Conservation (phyloP, 2,329 filamentous ascomycete species). For the Penicillium rolfsii region DNA sequence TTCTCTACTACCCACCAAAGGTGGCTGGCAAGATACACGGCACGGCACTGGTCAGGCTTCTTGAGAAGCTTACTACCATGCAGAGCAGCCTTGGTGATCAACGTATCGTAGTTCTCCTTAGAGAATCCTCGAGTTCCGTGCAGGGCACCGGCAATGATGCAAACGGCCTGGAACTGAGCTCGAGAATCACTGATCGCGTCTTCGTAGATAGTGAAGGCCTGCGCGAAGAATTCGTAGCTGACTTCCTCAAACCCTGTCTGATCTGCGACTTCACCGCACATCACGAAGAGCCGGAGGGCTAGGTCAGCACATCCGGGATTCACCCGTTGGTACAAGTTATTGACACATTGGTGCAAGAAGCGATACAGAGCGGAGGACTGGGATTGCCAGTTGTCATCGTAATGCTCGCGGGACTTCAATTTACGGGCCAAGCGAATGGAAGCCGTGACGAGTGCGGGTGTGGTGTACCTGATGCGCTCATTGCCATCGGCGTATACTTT, state of each 20-base stretch:
- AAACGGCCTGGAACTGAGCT: slow-evolving; percentile 97
- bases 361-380: slow-evolving; percentile 86
- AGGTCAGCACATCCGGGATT: slow-evolving; percentile 82
- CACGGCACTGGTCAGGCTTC: slow-evolving; percentile 96
- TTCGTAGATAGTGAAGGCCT: slow-evolving; percentile 97
- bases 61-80: slow-evolving; percentile 96
- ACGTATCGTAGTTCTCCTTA: slow-evolving; percentile 96
- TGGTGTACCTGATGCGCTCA: slow-evolving; percentile 94
- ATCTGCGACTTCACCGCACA: slow-evolving; percentile 90
- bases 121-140: slow-evolving; percentile 89
- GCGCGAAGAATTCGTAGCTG: slow-evolving; percentile 96
- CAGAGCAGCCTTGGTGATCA: slow-evolving; percentile 96
- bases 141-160: slow-evolving; percentile 85
- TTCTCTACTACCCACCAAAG: slow-evolving; percentile 97
- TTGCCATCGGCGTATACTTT: slow-evolving; percentile 90
- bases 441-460: slow-evolving; percentile 85
- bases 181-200: slow-evolving; percentile 94
- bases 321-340: slow-evolving; percentile 83
- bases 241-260: slow-evolving; percentile 92
- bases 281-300: slow-evolving; percentile 83
- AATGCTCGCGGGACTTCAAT: slow-evolving; percentile 90
- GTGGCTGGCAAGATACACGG: slow-evolving; percentile 94
- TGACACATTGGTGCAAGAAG: slow-evolving; percentile 88
- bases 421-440: slow-evolving; percentile 86
- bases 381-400: slow-evolving; percentile 72